phyloP scores from a whole-genome alignment of 2,329 filamentous ascomycete species.

The Aspergillus ibericus region DNA sequence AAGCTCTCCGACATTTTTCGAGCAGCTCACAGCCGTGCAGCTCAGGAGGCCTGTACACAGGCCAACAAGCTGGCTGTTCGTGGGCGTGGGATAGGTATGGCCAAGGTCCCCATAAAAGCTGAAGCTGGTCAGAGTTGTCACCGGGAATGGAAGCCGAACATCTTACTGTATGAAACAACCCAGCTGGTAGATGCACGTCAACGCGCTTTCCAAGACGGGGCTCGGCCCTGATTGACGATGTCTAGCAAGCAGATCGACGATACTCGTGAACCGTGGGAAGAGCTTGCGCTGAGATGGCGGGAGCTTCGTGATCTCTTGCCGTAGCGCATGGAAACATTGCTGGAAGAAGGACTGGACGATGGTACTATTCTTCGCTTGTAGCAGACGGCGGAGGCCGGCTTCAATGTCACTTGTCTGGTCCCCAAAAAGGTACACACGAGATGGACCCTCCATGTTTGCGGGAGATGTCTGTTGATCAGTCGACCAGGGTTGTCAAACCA shows the following conservation, averaged over 20 bases:
- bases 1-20: conserved; percentile 43
- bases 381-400: conserved; percentile 41
- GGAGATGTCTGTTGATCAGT: conserved; percentile 1
- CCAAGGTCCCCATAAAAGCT: conserved; percentile 46
- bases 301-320: conserved; percentile 40
- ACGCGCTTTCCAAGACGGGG: conserved; percentile 44
- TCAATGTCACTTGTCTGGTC: conserved; percentile 48
- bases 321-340: conserved; percentile 43
- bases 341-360: conserved; percentile 46
- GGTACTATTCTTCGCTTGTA: conserved; percentile 45
- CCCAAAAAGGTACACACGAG: conserved; percentile 47
- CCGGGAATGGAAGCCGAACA: neutral
- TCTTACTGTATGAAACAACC: conserved; percentile 47
- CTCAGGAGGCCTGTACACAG: conserved; percentile 47
- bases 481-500: conserved; percentile 9
- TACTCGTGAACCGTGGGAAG: conserved; percentile 43
- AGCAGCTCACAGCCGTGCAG: conserved; percentile 41
- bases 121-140: conserved; percentile 16
- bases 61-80: conserved; percentile 42
- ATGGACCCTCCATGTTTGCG: conserved; percentile 31
- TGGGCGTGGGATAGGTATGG: conserved; percentile 39
- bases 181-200: conserved; percentile 47
- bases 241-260: conserved; percentile 39
- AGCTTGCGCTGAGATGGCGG: conserved; percentile 35
- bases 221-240: conserved; percentile 35